Percentiles rank a stretch among this genome's conserved stretches.
phyloP scores from a whole-genome alignment of 331 rosid genomes.

The Ulmus americana region DNA sequence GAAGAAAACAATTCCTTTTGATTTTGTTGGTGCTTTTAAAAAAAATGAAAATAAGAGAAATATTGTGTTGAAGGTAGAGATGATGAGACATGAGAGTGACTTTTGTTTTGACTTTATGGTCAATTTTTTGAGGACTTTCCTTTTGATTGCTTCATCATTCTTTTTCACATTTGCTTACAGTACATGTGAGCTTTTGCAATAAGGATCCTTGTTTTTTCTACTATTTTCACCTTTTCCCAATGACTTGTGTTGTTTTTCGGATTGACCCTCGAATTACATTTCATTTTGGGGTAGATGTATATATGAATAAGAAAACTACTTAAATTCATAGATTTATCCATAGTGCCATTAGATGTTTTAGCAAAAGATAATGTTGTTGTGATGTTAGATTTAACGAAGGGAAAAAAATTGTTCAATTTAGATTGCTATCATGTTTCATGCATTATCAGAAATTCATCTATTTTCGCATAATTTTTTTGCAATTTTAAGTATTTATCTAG shows the following conservation, averaged over 20 bases:
- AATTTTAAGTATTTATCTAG: no score
- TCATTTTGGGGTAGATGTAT: neutral
- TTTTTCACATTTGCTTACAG: neutral
- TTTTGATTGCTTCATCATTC: conserved; percentile 43
- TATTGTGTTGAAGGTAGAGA: conserved; percentile 19
- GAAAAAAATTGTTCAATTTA: no score
- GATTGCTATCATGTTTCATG: no score
- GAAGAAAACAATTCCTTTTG: neutral
- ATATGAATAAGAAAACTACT: no score
- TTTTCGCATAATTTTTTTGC: no score
- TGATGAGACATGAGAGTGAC: conserved; percentile 38
- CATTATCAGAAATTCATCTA: no score
- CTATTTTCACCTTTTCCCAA: conserved; percentile 3
- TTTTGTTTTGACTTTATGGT: conserved; percentile 52
- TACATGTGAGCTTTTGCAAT: neutral
- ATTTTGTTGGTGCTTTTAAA: neutral
- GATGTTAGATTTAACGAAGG: no score
- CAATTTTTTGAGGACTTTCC: conserved; percentile 31
- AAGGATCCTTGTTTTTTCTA: neutral
- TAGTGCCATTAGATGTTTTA: no score
- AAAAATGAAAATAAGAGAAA: neutral
- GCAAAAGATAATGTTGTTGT: no score
- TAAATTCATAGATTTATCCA: no score
- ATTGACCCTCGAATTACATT: conserved; percentile 1
- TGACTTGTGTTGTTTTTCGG: neutral